phyloP scores from a whole-genome alignment of 805 yeast species.

The Yueomyces sinensis region DNA sequence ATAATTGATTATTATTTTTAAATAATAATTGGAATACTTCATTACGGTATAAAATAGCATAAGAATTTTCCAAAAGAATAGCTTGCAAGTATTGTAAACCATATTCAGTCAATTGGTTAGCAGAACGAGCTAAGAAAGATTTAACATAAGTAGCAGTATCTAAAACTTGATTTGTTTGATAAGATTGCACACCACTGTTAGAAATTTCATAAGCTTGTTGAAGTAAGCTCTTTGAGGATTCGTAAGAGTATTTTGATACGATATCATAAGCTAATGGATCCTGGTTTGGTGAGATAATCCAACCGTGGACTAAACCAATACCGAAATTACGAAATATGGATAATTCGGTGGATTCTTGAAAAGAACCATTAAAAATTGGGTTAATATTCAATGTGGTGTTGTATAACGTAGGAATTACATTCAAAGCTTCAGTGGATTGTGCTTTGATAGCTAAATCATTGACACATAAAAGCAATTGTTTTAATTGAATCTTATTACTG shows the following conservation, averaged over 20 bases:
- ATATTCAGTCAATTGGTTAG: constrained; percentile 60
- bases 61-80: constrained; percentile 36
- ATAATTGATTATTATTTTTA: constrained; percentile 39
- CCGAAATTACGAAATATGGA: constrained; percentile 46
- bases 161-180: constrained; percentile 17
- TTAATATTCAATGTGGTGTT: constrained; percentile 70
- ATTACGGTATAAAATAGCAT: constrained; percentile 72
- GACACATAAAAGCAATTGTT: not conserved
- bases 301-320: constrained; percentile 66
- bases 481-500: not conserved
- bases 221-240: constrained; percentile 45
- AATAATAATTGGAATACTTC: constrained; percentile 73
- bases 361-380: constrained; percentile 54
- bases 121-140: constrained; percentile 44
- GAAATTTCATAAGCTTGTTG: constrained; percentile 32
- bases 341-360: constrained; percentile 39
- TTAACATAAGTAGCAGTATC: constrained; percentile 26
- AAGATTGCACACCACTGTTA: constrained; percentile 12
- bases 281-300: constrained; percentile 43
- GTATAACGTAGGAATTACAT: constrained; percentile 45
- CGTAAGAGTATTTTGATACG: constrained; percentile 37
- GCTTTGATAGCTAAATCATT: constrained; percentile 7
- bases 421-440: constrained; percentile 1
- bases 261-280: constrained; percentile 24
- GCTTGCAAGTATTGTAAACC: constrained; percentile 43